Evolutionary conservation across 2,329 filamentous ascomycete genomes (phyloP), one percentile per base, ranked within the genome.

Genomic region (Cordyceps militaris): DNA sequence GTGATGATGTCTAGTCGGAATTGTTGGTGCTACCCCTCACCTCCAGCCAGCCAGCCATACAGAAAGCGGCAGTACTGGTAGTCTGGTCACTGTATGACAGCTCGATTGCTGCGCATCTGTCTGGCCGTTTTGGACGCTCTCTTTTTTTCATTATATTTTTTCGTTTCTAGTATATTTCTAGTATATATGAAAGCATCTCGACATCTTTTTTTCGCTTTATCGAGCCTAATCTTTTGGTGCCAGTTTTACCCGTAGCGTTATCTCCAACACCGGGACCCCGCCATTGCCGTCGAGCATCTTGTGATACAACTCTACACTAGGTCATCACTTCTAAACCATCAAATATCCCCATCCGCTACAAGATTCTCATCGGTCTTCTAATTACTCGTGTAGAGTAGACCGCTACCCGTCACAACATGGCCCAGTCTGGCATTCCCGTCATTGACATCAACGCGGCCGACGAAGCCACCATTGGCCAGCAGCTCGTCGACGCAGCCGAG

Each of bases 401-500:
- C 7, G 14, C 34, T n/a, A 6, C 36, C 19, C 16, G 6, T 14
- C 36, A 10, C 19, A 54, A 34, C 19, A 57, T 57, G 55, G 36
- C 55, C 14, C 46, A 46, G 11, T 44, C 78, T 23, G 70, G 74
- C 2, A 91, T 97, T 40, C 91, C 93, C 23, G 76, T 97, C 54
- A 90, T 97, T 64, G 88, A 97, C 70, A 85, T 96, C 62, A 86
- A 85, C 4, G 78, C 80, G 19, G 75, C 79, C 5, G 76, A 87
- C 62, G 74, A 80, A 59, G 68, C 69, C n/a, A 71, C 75, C 47
- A 73, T 84, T 21, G 87, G 88, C 53, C 83, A 83, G 57, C 80
- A 84, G 61, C 79, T 97, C 43, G 84, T 97, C 43, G 81, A 88
- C 60, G 93, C 93, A 1, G 92, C 91, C 2, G 82, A 85, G 38